Evolutionary conservation across 768 basidiomycete species (phyloP).

Genomic region (Lanmaoa pseudosensibilis): DNA sequence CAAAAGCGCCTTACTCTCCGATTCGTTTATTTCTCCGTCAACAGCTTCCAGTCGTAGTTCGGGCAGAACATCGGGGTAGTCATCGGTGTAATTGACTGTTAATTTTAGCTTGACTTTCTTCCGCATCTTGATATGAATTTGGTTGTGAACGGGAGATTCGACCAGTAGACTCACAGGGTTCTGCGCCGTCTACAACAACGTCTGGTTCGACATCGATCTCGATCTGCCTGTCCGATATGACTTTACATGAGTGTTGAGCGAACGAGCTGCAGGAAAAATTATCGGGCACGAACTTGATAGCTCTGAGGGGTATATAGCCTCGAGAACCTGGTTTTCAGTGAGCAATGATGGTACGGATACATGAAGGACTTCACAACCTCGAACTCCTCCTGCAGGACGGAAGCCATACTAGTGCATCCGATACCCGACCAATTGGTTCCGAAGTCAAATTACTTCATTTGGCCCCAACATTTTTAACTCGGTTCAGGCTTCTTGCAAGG

Average conservation of each 20-base stretch:
- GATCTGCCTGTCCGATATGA: conserved; percentile 78
- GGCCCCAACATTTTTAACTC: conserved; percentile 10
- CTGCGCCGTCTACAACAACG: conserved; percentile 58
- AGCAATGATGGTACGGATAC: conserved; percentile 6
- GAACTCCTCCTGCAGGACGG: conserved; percentile 79
- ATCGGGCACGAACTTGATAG: conserved; percentile 72
- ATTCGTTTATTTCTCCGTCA: conserved; percentile 63
- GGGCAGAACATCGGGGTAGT: conserved; percentile 85
- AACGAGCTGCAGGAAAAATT: conserved; percentile 31
- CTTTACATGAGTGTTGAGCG: conserved; percentile 62
- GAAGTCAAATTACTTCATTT: conserved; percentile 16
- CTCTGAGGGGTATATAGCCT: conserved; percentile 95
- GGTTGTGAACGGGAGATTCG: conserved; percentile 1
- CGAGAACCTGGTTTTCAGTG: conserved; percentile 65
- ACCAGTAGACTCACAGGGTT: conserved; percentile 46
- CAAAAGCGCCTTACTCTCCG: conserved; percentile 56
- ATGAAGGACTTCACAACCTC: conserved; percentile 55
- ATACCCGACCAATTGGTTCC: conserved; percentile 26
- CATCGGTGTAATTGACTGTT: conserved; percentile 71
- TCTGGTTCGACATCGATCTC: conserved; percentile 89
- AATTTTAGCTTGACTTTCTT: conserved; percentile 73
- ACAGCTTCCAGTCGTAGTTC: conserved; percentile 62
- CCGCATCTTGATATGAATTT: conserved; percentile 12
- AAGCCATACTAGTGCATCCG: conserved; percentile 48
- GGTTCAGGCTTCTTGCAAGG: neutral